phyloP scores from a whole-genome alignment of 2,329 filamentous ascomycete species.

The Leptographium procerum region DNA sequence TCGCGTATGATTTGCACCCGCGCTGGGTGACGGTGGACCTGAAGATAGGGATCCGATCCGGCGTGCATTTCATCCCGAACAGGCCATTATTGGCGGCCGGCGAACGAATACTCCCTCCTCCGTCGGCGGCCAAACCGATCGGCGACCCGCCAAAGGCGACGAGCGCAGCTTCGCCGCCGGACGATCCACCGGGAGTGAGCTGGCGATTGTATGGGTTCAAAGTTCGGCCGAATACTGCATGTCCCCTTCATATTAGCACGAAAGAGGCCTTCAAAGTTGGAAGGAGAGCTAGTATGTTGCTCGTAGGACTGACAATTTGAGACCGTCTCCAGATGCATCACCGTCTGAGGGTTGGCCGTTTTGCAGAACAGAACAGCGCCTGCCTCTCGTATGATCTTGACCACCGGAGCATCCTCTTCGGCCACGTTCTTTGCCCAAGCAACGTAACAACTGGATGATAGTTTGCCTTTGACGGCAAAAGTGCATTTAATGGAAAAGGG shows the following conservation, averaged over 20 bases:
- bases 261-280: not conserved
- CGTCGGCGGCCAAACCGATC: not conserved
- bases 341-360: no score
- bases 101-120: not conserved
- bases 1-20: no score
- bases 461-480: not conserved
- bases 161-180: slow-evolving; percentile 1
- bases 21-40: no score
- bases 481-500: not conserved
- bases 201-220: not conserved
- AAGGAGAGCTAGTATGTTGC: not conserved
- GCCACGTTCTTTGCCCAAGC: not conserved
- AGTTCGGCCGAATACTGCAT: not conserved
- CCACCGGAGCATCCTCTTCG: not conserved
- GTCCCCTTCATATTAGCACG: not conserved
- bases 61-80: not conserved
- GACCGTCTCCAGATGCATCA: no score
- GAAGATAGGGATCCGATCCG: no score
- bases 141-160: not conserved
- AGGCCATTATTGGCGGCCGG: not conserved
- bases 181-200: not conserved
- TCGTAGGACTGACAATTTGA: not conserved
- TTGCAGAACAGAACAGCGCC: no score
- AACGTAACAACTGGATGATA: not conserved
- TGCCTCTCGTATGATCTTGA: no score